Conservation (phyloP, 176 grass and related monocot species). For the Carex myosuroides region DNA sequence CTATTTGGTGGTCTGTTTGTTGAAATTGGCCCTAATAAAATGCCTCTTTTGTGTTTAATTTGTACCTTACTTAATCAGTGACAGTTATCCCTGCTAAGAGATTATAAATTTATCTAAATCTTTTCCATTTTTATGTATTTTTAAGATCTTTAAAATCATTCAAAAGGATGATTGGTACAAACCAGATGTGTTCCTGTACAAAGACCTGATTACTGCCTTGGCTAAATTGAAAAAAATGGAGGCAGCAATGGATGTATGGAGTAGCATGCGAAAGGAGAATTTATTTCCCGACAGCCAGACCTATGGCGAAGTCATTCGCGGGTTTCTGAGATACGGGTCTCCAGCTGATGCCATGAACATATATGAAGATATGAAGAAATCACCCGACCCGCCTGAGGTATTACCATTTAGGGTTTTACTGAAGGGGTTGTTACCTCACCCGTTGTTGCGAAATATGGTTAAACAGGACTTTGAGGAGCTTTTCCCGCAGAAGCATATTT, state of each 20-base stretch:
- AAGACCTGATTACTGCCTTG: constrained; percentile 77
- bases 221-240: constrained; percentile 93
- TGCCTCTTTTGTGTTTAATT: not conserved
- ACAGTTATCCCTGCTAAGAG: not conserved
- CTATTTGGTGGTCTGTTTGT: not conserved
- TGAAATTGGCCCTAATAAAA: not conserved
- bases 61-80: not conserved
- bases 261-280: constrained; percentile 63
- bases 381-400: constrained; percentile 71
- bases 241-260: constrained; percentile 74
- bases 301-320: constrained; percentile 88
- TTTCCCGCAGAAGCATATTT: constrained; percentile 83
- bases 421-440: constrained; percentile 86
- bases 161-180: constrained; percentile 95
- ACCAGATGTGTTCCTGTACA: constrained; percentile 89
- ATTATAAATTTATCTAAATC: not conserved
- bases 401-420: constrained; percentile 86
- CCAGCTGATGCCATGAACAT: constrained; percentile 97
- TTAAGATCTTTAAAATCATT: constrained; percentile 80
- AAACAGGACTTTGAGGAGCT: constrained; percentile 98
- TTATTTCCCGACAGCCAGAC: constrained; percentile 84
- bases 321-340: constrained; percentile 83
- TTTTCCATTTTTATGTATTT: constrained; percentile 10
- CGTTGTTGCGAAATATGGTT: constrained; percentile 75
- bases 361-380: constrained; percentile 92